Evolutionary conservation across 352 stramenopile species (phyloP).

Genomic region (Saprolegnia parasitica): DNA sequence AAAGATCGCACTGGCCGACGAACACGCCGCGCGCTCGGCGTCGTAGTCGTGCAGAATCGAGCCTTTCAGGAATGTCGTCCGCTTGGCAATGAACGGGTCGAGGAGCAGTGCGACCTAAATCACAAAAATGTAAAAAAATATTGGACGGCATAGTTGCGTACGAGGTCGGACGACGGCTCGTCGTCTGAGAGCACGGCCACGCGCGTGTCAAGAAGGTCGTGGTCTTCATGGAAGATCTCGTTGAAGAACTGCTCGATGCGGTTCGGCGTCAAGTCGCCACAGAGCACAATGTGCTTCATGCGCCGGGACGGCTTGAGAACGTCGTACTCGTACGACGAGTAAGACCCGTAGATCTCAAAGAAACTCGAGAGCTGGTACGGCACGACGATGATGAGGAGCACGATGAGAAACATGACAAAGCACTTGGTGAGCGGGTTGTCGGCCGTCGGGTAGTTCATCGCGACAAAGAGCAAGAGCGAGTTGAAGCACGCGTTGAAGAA

Average conservation of each 20-base stretch:
- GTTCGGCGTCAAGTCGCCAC: slow-evolving; percentile 70
- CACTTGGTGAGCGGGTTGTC: slow-evolving; percentile 78
- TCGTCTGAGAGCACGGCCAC: slow-evolving; percentile 76
- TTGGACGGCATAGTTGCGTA: background rate
- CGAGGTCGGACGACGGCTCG: slow-evolving; percentile 61
- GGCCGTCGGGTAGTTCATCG: slow-evolving; percentile 74
- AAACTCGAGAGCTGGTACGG: slow-evolving; percentile 81
- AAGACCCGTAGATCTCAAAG: slow-evolving; percentile 68
- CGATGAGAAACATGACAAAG: slow-evolving; percentile 75
- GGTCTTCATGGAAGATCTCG: slow-evolving; percentile 84
- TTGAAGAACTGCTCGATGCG: slow-evolving; percentile 83
- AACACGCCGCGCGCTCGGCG: slow-evolving; percentile 59
- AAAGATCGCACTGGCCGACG: slow-evolving; percentile 66
- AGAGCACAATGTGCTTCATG: slow-evolving; percentile 74
- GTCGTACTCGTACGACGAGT: slow-evolving; percentile 68
- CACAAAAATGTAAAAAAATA: background rate
- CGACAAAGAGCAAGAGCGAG: slow-evolving; percentile 83
- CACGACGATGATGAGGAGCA: slow-evolving; percentile 80
- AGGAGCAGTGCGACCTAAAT: slow-evolving; percentile 53
- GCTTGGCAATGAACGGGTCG: slow-evolving; percentile 82
- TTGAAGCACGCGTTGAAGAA: slow-evolving; percentile 89
- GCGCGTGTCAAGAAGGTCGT: slow-evolving; percentile 74
- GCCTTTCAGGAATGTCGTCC: slow-evolving; percentile 74
- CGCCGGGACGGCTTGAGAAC: slow-evolving; percentile 59
- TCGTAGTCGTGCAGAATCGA: slow-evolving; percentile 78